phyloP scores from a whole-genome alignment of 164 flowering plant species.

The Vitis labrusca region DNA sequence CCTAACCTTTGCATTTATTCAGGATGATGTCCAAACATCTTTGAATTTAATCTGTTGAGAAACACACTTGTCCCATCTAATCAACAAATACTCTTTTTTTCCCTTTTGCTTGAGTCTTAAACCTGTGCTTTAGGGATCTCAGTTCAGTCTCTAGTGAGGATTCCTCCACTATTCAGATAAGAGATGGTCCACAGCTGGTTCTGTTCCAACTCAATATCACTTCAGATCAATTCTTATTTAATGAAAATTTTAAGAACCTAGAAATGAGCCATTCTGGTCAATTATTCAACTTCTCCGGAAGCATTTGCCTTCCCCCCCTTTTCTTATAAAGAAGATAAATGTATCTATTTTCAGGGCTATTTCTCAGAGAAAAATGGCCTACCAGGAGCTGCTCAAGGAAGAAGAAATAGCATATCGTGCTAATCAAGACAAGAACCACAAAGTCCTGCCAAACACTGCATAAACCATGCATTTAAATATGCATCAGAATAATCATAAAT shows the following conservation, averaged over 20 bases:
- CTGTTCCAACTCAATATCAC: not conserved
- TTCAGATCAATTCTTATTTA: not conserved
- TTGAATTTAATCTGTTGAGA: too few species aligned
- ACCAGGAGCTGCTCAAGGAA: slow-evolving; percentile 97
- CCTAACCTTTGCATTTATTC: too few species aligned
- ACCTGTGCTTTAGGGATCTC: not conserved
- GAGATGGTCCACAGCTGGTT: not conserved
- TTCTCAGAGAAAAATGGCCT: slow-evolving; percentile 21
- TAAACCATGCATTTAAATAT: slow-evolving; percentile 9
- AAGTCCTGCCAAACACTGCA: slow-evolving; percentile 91
- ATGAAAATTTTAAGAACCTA: not conserved
- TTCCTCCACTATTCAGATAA: not conserved
- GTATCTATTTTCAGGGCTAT: not conserved
- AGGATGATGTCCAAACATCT: too few species aligned
- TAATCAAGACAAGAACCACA: slow-evolving; percentile 79
- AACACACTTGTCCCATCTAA: not conserved
- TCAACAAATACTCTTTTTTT: not conserved
- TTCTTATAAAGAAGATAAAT: too few species aligned
- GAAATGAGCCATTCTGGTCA: too few species aligned
- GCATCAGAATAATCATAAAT: slow-evolving; percentile 6
- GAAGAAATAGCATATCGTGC: slow-evolving; percentile 93
- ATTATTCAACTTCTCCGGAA: too few species aligned
- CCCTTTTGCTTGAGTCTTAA: not conserved
- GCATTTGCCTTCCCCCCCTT: too few species aligned
- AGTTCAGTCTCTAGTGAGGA: not conserved